Evolutionary conservation across 768 basidiomycete species (phyloP).

Genomic region (Tylopilus sp.): DNA sequence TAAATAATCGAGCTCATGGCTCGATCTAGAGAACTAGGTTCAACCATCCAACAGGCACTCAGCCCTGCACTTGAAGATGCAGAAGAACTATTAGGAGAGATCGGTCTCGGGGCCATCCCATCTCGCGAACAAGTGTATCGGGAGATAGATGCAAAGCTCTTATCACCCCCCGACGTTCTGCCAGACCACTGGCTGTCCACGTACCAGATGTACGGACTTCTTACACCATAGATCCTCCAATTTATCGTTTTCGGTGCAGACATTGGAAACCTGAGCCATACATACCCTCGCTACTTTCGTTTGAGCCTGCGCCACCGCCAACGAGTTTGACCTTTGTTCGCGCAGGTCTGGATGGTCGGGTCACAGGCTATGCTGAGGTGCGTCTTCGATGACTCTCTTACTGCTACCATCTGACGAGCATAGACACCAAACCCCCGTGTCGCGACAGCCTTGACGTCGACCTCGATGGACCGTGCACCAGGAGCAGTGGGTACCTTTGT

Average conservation of each 20-base stretch:
- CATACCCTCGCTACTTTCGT: constrained; percentile 59
- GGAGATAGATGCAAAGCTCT: constrained; percentile 71
- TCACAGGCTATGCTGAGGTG: constrained; percentile 82
- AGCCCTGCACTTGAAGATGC: constrained; percentile 41
- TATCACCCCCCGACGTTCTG: constrained; percentile 64
- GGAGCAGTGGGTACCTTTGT: constrained; percentile 80
- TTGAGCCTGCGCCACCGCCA: constrained; percentile 69
- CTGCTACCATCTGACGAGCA: constrained; percentile 5
- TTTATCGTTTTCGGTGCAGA: constrained; percentile 36
- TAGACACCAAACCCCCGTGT: constrained; percentile 55
- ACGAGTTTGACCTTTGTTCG: constrained; percentile 73
- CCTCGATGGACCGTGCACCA: constrained; percentile 81
- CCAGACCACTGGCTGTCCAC: constrained; percentile 70
- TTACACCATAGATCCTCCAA: constrained; percentile 5
- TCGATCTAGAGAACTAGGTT: constrained; percentile 11
- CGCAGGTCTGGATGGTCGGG: constrained; percentile 72
- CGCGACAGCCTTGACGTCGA: constrained; percentile 77
- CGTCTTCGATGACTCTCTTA: constrained; percentile 12
- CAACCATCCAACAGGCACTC: constrained; percentile 46
- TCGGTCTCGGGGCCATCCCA: constrained; percentile 58
- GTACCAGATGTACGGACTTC: constrained; percentile 73
- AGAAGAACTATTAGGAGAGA: constrained; percentile 43
- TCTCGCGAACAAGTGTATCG: constrained; percentile 56
- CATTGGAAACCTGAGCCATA: constrained; percentile 67
- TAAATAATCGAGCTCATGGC: constrained; percentile 16